phyloP scores from a whole-genome alignment of 371 early-diverging fungal genomes.

The Dichotomocladium elegans region DNA sequence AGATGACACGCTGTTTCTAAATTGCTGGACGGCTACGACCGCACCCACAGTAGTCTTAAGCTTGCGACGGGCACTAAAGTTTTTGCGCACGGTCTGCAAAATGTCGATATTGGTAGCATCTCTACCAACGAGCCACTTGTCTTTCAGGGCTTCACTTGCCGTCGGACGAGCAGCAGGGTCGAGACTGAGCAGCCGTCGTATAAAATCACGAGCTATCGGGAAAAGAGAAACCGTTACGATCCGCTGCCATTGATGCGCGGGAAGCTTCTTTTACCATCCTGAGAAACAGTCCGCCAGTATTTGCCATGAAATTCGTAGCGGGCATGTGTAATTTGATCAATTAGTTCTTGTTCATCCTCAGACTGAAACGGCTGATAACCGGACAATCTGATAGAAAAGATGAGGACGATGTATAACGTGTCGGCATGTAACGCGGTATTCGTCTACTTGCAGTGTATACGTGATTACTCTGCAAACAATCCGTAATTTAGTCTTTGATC shows the following conservation, averaged over 20 bases:
- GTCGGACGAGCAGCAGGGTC: constrained; percentile 76
- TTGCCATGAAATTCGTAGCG: constrained; percentile 73
- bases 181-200: constrained; percentile 70
- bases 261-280: constrained; percentile 41
- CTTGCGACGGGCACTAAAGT: constrained; percentile 55
- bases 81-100: constrained; percentile 64
- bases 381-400: constrained; percentile 38
- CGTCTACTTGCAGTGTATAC: constrained; percentile 55
- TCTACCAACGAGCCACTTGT: constrained; percentile 78
- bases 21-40: constrained; percentile 33
- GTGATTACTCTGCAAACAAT: constrained; percentile 52
- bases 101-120: constrained; percentile 63
- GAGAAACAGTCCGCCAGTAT: constrained; percentile 78
- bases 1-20: constrained; percentile 13
- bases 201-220: constrained; percentile 83
- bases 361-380: constrained; percentile 80
- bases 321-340: constrained; percentile 61
- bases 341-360: constrained; percentile 56
- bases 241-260: background rate
- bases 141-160: constrained; percentile 75
- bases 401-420: background rate
- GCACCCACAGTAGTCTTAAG: constrained; percentile 38
- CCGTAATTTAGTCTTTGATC: background rate
- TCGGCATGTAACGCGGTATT: background rate
- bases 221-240: background rate